A percentile compares a stretch with the other conserved stretches of the same genome.
Evolutionary conservation across 495 filamentous ascomycete species (phyloP).

Genomic region (Sordaria brevicollis): DNA sequence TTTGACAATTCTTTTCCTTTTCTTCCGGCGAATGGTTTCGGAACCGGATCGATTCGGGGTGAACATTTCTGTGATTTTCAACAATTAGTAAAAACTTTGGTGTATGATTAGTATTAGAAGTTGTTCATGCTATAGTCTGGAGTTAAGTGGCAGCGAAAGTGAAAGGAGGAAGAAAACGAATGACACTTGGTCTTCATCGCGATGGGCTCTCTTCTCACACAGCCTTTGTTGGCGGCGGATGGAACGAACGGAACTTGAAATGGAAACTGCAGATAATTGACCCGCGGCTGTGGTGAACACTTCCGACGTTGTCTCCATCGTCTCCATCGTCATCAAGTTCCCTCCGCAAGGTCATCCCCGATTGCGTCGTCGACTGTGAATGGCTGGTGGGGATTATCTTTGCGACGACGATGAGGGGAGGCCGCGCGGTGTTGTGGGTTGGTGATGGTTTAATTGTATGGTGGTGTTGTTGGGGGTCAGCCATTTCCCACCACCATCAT

Average conservation of each 20-base stretch:
- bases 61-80: background rate
- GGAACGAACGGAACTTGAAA: background rate
- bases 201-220: background rate
- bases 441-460: background rate
- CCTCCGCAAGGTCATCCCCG: background rate
- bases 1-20: background rate
- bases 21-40: background rate
- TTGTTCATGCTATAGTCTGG: background rate
- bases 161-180: background rate
- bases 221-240: background rate
- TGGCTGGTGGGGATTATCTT: background rate
- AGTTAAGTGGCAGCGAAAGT: background rate
- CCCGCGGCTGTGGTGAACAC: background rate
- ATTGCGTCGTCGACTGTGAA: background rate
- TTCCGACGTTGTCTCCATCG: background rate
- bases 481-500: background rate
- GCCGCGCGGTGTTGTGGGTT: background rate
- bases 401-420: background rate
- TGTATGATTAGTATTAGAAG: background rate
- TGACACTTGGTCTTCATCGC: background rate
- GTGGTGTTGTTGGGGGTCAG: background rate
- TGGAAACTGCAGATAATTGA: background rate
- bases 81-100: background rate
- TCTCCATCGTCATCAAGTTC: background rate
- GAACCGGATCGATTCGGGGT: background rate